Base-by-base conservation (phyloP, 176 grass and related monocot species). In the Carex cristatella region DNA sequence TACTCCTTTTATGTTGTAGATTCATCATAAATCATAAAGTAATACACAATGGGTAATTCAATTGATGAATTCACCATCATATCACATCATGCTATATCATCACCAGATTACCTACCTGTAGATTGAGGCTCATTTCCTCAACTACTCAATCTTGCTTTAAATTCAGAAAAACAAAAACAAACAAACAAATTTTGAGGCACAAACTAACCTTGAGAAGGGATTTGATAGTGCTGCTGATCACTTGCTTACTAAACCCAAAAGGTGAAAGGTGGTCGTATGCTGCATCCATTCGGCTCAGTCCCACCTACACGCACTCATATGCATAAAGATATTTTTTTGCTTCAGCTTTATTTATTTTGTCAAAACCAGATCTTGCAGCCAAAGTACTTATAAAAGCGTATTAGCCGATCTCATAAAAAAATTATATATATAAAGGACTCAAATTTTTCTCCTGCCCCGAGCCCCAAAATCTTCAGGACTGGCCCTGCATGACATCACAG, bases 201-300 rank as follows among this genome's bases (percentile, higher is more conserved):
- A 81, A 76, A 76, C 11, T 19, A 59, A 61, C 79, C 57, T 81
- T 61, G 54, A 81, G 79, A 38, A 81, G 79, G 54, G 79, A 81
- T 63, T 61, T 81, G n/a, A 81, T n/a, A 11, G 79, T 81, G 32
- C 16, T 44, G 31, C 5, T 40, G 33, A 81, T 81, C 9, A 62
- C 9, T 28, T 81, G 31, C 79, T 81, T 81, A n/a, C 33, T 61
- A 3, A 81, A 81, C 18, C 79, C 79, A 3, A 37, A 46, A 15
- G 79, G 79, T 42, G 12, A 4, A n/a, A 81, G 79, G n/a, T 81
- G 79, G n/a, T 81, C 79, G 3, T 42, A 62, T 38, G 79, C 79
- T 42, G 79, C 79, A 81, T 81, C 79, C 79, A 81, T 63, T 5
- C 79, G 54, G 18, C 31, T 40, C 38, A 54, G 48, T 79, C 46